Evolutionary conservation across 192 early-diverging fungal species (phyloP).

Genomic region (Backusella macrospora): DNA sequence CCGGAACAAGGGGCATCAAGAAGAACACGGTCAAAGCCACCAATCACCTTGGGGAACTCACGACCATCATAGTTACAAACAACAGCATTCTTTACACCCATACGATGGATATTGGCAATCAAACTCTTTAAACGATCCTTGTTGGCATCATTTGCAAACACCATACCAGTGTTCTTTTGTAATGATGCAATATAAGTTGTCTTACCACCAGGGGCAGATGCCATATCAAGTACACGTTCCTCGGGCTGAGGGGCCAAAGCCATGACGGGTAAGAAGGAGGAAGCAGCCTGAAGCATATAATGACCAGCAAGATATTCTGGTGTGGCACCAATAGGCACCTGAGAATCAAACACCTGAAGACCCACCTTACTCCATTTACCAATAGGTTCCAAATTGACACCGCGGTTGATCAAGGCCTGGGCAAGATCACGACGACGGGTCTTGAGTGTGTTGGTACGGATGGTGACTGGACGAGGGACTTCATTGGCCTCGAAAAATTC

Average conservation of each 20-base stretch:
- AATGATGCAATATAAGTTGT: constrained; percentile 95
- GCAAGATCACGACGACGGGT: constrained; percentile 93
- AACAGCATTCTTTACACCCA: constrained; percentile 43
- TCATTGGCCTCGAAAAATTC: constrained; percentile 99
- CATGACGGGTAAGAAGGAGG: constrained; percentile 97
- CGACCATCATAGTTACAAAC: constrained; percentile 98
- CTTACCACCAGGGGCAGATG: constrained; percentile 97
- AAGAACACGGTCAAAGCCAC: constrained; percentile 96
- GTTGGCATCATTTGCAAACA: constrained; percentile 97
- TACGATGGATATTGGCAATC: constrained; percentile 51
- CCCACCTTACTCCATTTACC: constrained; percentile 99
- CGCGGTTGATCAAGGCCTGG: constrained; percentile 92
- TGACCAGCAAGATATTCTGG: constrained; percentile 99
- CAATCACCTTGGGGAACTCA: constrained; percentile 95
- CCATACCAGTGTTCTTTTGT: constrained; percentile 96
- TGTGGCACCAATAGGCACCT: constrained; percentile 93
- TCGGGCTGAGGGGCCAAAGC: constrained; percentile 93
- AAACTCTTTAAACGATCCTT: constrained; percentile 91
- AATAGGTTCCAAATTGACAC: constrained; percentile 97
- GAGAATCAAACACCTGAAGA: constrained; percentile 93
- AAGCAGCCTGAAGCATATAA: constrained; percentile 98
- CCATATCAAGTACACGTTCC: constrained; percentile 97
- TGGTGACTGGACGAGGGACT: constrained; percentile 91
- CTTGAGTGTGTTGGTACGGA: constrained; percentile 96
- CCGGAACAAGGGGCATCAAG: constrained; percentile 98